phyloP scores from a whole-genome alignment of 208 protist species.

The Angomonas deanei region DNA sequence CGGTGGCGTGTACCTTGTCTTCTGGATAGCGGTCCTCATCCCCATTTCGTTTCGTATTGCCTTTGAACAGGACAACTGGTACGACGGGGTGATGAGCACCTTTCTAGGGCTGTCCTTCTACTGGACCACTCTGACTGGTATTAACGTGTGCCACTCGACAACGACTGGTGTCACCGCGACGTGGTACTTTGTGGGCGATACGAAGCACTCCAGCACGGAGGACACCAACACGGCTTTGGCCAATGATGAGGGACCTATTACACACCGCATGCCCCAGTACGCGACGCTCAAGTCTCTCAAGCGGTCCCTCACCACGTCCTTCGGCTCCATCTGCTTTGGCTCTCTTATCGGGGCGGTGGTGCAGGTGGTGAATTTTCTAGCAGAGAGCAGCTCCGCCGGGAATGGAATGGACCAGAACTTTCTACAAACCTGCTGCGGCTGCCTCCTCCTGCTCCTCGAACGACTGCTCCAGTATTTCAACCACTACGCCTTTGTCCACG shows the following conservation, averaged over 20 bases:
- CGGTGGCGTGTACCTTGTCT: conserved; percentile 37
- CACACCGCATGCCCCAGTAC: conserved; percentile 47
- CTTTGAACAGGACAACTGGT: conserved; percentile 12
- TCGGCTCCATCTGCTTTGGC: conserved; percentile 91
- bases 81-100: conserved; percentile 29
- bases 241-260: conserved; percentile 45
- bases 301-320: conserved; percentile 72
- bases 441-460: conserved; percentile 66
- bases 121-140: conserved; percentile 63
- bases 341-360: conserved; percentile 86
- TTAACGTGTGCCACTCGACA: conserved; percentile 83
- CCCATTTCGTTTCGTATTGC: conserved; percentile 34
- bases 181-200: conserved; percentile 84
- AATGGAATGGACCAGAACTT: too few species aligned
- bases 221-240: too few species aligned
- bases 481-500: conserved; percentile 89
- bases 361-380: conserved; percentile 61
- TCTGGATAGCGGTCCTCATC: conserved; percentile 43
- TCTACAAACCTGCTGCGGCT: conserved; percentile 28
- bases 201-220: conserved; percentile 26
- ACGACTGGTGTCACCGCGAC: conserved; percentile 71
- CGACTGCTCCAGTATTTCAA: conserved; percentile 86
- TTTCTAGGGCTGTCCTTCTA: conserved; percentile 57
- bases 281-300: conserved; percentile 68
- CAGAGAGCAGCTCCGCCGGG: conserved; percentile 13